These are phyloP conservation scores for Moelleriella libera DNA, from an alignment of 2,329 filamentous ascomycete genomes.

Conservation along the genomic window DNA sequence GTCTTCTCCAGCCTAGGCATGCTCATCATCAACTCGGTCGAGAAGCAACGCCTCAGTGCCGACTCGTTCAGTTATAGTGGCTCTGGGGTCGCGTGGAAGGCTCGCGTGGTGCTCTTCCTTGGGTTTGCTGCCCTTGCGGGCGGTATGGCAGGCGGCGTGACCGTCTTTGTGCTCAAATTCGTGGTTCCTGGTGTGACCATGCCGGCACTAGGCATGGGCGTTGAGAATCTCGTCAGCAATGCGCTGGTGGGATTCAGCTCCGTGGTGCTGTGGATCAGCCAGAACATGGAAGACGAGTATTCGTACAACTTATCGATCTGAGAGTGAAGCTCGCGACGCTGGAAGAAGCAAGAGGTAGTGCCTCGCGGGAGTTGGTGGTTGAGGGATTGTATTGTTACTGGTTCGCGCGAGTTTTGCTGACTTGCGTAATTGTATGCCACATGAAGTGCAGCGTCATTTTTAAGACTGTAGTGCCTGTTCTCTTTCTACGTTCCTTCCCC, in stretches of 20 bases:
- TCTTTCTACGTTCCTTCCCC: too few species aligned
- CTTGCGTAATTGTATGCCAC: too few species aligned
- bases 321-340: neutral
- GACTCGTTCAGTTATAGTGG: slow-evolving; percentile 51
- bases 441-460: too few species aligned
- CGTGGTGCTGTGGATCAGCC: slow-evolving; percentile 52
- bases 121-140: slow-evolving; percentile 52
- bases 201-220: slow-evolving; percentile 49
- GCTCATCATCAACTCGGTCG: slow-evolving; percentile 58
- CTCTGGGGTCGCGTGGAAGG: slow-evolving; percentile 53
- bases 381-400: too few species aligned
- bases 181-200: slow-evolving; percentile 40
- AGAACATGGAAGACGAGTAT: slow-evolving; percentile 63
- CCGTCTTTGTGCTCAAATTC: slow-evolving; percentile 53
- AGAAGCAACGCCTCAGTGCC: slow-evolving; percentile 49
- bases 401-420: too few species aligned
- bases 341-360: too few species aligned
- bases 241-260: slow-evolving; percentile 47
- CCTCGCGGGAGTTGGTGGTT: too few species aligned
- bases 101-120: slow-evolving; percentile 51
- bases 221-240: slow-evolving; percentile 54
- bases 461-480: too few species aligned
- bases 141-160: slow-evolving; percentile 56
- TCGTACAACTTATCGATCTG: slow-evolving; percentile 49
- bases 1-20: slow-evolving; percentile 54